Base-by-base conservation (phyloP, 176 grass and related monocot species). In the Oryza meridionalis region DNA sequence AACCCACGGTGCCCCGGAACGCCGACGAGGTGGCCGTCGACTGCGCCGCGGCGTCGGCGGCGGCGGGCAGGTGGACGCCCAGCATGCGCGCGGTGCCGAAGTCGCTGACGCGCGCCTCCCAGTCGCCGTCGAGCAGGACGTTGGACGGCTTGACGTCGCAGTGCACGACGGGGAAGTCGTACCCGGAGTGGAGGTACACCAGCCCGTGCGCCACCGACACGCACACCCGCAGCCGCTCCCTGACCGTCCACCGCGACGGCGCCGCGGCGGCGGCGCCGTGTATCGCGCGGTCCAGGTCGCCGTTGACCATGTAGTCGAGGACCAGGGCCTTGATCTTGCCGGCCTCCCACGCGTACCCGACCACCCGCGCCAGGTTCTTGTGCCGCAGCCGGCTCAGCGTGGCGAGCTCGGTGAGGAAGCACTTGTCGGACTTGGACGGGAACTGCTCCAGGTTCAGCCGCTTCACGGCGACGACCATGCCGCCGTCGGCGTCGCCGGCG, bases 61-160 rank as follows among this genome's bases (percentile, higher is more conserved):
- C 83, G 62, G 47, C 80, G 51, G 42, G 83, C 85, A 92, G 65
- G 32, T 92, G 87, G 73, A 90, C 87, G 14, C 93, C 96, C 19
- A 89, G 69, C 92, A 98, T 94, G 42, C 91, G 84, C 22, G 87
- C 93, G 22, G 91, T 95, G 43, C 96, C 96, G 38, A 98, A 98
- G 67, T 95, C 89, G 72, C 91, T 80, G 68, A 98, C 91, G 26
- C 79, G 92, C 11, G 85, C 91, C 66, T 92, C 96, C 93, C 90
- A 90, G 68, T 98, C 65, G 37, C 9, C 11, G 81, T 95, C 93
- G 5, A 98, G 81, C 19, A 98, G 87, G 1, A 98, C 91, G 82
- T 98, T 98, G 0, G 93, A 95, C 19, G 96, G 96, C 80, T 98
- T 98, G 68, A 98, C 82, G 89, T 98, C 91, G 71, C 96, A 95